Percentiles rank a stretch among this genome's conserved stretches.
Evolutionary conservation across 1,139 yeast species (phyloP).

Genomic region (Scheffersomyces parashehatae): DNA sequence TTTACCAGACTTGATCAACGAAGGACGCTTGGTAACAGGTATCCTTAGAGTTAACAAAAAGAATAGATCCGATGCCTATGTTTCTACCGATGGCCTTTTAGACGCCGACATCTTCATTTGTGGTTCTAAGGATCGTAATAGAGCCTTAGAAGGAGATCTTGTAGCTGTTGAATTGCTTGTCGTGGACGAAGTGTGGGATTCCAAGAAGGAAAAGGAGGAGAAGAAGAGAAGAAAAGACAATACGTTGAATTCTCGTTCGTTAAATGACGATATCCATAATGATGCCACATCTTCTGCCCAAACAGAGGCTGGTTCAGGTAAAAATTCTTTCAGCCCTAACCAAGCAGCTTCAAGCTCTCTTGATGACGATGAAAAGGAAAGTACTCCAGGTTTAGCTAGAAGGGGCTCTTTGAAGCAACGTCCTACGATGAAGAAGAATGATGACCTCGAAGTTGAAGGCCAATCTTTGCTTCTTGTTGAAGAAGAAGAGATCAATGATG

Average conservation of each 20-base stretch:
- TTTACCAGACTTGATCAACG: conserved; percentile 83
- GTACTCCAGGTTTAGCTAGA: conserved; percentile 56
- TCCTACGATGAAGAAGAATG: conserved; percentile 97
- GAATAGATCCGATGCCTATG: conserved; percentile 96
- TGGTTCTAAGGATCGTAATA: conserved; percentile 97
- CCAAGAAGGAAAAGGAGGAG: conserved; percentile 95
- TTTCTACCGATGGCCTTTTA: conserved; percentile 89
- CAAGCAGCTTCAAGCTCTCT: conserved; percentile 7
- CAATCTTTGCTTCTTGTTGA: conserved; percentile 88
- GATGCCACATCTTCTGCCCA: conserved; percentile 60
- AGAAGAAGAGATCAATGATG: conserved; percentile 94
- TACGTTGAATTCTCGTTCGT: conserved; percentile 32
- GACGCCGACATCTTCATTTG: conserved; percentile 97
- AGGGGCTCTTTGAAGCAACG: conserved; percentile 92
- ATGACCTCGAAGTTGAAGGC: conserved; percentile 98
- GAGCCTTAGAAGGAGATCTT: conserved; percentile 94
- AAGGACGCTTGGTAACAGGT: conserved; percentile 92
- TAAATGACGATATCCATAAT: conserved; percentile 66
- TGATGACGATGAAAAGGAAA: conserved; percentile 21
- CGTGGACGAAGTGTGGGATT: conserved; percentile 97
- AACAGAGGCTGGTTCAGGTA: conserved; percentile 18
- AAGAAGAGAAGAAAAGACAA: conserved; percentile 90
- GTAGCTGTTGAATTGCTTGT: conserved; percentile 93
- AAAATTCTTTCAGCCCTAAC: conserved; percentile 5
- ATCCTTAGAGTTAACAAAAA: conserved; percentile 90